These are phyloP conservation scores for Dendrothele bispora DNA, from an alignment of 768 basidiomycete genomes.

Conservation along the genomic window DNA sequence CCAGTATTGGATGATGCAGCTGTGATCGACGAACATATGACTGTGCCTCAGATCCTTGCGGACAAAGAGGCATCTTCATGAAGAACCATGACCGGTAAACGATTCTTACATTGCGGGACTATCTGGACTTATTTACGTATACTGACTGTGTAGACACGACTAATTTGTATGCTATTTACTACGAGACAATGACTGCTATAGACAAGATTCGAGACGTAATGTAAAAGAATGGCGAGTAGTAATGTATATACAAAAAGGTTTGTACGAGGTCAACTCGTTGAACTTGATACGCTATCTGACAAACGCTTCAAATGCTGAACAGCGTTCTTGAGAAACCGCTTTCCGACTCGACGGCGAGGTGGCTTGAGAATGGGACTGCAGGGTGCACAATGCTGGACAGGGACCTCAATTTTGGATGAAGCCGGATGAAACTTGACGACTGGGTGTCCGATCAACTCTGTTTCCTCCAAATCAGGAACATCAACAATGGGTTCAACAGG, in stretches of 20 bases:
- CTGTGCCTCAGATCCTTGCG: slow-evolving; percentile 22
- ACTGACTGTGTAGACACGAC: too few species aligned
- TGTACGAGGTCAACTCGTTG: slow-evolving; percentile 10
- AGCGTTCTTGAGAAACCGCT: slow-evolving; percentile 37
- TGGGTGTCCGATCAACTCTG: slow-evolving; percentile 16
- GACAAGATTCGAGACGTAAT: slow-evolving; percentile 29
- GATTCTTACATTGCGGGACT: too few species aligned
- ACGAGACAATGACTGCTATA: too few species aligned
- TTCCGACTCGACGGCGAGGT: slow-evolving; percentile 20
- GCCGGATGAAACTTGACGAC: too few species aligned
- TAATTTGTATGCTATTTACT: too few species aligned
- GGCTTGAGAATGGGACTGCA: slow-evolving; percentile 12
- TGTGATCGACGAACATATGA: slow-evolving; percentile 41
- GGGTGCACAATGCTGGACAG: slow-evolving; percentile 6
- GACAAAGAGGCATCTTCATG: background rate
- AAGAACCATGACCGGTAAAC: too few species aligned
- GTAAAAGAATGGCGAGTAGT: too few species aligned
- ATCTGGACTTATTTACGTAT: too few species aligned
- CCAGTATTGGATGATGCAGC: slow-evolving; percentile 18
- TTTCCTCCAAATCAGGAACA: slow-evolving; percentile 42
- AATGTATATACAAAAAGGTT: slow-evolving; percentile 3
- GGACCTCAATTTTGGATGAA: background rate
- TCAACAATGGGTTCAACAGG: slow-evolving; percentile 40
- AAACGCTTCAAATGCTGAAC: slow-evolving; percentile 37
- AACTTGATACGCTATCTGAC: slow-evolving; percentile 25